phyloP scores from a whole-genome alignment of 441 rosid species.

The Theobroma grandiflorum region DNA sequence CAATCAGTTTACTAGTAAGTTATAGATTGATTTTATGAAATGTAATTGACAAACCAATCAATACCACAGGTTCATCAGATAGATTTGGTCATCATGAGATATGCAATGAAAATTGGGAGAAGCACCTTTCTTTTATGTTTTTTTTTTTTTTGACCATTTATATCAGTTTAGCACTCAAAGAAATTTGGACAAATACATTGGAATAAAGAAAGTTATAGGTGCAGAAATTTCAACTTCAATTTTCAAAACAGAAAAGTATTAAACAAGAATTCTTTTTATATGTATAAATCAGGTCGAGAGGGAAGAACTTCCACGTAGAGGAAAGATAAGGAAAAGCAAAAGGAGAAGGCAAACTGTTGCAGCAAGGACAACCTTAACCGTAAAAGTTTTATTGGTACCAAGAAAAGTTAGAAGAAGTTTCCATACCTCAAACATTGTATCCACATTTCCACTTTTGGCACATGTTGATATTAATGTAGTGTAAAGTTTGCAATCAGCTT shows the following conservation, averaged over 20 bases:
- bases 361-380: not conserved
- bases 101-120: slow-evolving; percentile 1
- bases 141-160: not conserved
- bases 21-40: not conserved
- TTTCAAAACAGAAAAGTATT: not conserved
- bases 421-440: slow-evolving; percentile 91
- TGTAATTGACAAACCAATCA: not conserved
- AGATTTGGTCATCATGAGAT: slow-evolving; percentile 10
- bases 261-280: not conserved
- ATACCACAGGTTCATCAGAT: slow-evolving; percentile 16
- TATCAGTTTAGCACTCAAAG: slow-evolving; percentile 15
- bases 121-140: too few species aligned
- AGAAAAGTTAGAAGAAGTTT: slow-evolving; percentile 39
- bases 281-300: slow-evolving; percentile 2
- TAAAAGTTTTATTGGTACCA: not conserved
- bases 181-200: not conserved
- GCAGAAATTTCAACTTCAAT: slow-evolving; percentile 12
- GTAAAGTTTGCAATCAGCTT: slow-evolving; percentile 88
- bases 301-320: not conserved
- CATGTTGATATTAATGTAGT: slow-evolving; percentile 91
- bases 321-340: slow-evolving; percentile 8
- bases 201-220: not conserved
- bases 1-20: not conserved
- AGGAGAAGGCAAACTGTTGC: slow-evolving; percentile 6
- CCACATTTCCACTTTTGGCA: slow-evolving; percentile 94